Evolutionary conservation across 148 eudicot species (phyloP).

Genomic region (Dysphania ambrosioides): DNA sequence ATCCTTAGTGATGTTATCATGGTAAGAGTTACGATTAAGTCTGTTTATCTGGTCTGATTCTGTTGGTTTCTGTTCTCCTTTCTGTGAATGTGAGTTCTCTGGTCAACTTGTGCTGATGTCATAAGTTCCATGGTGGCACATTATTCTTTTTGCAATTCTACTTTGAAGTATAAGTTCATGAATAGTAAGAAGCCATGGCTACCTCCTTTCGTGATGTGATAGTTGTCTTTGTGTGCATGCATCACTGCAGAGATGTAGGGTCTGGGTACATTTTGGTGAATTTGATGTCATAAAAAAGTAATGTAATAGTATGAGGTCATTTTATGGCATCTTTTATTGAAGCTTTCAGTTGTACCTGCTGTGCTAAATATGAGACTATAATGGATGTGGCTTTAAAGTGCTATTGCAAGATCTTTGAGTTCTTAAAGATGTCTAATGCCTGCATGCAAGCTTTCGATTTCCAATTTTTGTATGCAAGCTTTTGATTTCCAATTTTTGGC

Average conservation of each 20-base stretch:
- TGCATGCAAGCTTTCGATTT: not conserved
- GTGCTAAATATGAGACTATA: not conserved
- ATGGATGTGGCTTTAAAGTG: not conserved
- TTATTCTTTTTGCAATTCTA: not conserved
- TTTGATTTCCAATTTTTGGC: no score
- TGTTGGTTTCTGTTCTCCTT: constrained; percentile 4
- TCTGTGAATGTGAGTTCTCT: not conserved
- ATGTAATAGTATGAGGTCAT: not conserved
- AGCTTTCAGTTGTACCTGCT: not conserved
- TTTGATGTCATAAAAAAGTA: not conserved
- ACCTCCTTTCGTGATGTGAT: not conserved
- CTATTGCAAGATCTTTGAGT: not conserved
- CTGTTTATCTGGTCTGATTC: not conserved
- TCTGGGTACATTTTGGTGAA: not conserved
- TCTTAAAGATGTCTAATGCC: not conserved
- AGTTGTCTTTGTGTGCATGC: not conserved
- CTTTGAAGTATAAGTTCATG: not conserved
- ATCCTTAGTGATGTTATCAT: constrained; percentile 81
- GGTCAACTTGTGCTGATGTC: not conserved
- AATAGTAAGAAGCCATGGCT: not conserved
- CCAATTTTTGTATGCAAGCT: no score
- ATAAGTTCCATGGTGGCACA: not conserved
- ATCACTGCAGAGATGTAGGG: not conserved
- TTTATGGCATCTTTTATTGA: not conserved
- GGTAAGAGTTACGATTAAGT: constrained; percentile 40